Evolutionary conservation across 331 rosid genomes (phyloP).

Genomic region (Erythrophleum ivorense): DNA sequence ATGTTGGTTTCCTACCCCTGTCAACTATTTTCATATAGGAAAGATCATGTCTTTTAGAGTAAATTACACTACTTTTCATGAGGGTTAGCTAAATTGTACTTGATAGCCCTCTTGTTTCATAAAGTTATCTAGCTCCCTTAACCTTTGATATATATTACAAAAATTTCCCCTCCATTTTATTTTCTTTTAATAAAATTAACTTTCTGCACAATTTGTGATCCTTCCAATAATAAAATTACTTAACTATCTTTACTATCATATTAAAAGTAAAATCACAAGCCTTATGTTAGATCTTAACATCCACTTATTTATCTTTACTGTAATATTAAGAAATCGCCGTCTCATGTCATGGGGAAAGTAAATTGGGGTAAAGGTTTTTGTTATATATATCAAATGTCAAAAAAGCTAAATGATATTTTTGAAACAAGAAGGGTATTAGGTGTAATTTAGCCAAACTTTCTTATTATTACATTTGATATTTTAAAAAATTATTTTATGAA

Average conservation of each 20-base stretch:
- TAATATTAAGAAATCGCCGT: not conserved
- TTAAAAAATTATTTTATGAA: not conserved
- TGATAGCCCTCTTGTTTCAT: too few relatives aligned
- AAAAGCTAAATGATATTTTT: not conserved
- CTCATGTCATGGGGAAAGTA: not conserved
- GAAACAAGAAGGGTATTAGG: not conserved
- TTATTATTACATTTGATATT: not conserved
- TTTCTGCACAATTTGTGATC: too few relatives aligned
- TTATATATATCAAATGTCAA: not conserved
- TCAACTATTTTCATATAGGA: constrained; percentile 5
- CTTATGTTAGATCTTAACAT: not conserved
- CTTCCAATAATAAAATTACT: too few relatives aligned
- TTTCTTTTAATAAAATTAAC: too few relatives aligned
- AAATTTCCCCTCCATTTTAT: too few relatives aligned
- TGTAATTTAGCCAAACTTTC: not conserved
- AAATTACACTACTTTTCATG: too few relatives aligned
- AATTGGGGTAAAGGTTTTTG: not conserved
- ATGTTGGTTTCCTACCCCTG: not conserved
- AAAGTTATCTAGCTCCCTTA: too few relatives aligned
- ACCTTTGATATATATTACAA: too few relatives aligned
- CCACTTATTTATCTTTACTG: not conserved
- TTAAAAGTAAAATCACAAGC: too few relatives aligned
- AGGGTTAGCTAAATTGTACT: too few relatives aligned
- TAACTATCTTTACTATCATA: too few relatives aligned
- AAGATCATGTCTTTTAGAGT: not conserved